Base-by-base conservation (phyloP, 2,329 filamentous ascomycete species). In the Cladophialophora yegresii region DNA sequence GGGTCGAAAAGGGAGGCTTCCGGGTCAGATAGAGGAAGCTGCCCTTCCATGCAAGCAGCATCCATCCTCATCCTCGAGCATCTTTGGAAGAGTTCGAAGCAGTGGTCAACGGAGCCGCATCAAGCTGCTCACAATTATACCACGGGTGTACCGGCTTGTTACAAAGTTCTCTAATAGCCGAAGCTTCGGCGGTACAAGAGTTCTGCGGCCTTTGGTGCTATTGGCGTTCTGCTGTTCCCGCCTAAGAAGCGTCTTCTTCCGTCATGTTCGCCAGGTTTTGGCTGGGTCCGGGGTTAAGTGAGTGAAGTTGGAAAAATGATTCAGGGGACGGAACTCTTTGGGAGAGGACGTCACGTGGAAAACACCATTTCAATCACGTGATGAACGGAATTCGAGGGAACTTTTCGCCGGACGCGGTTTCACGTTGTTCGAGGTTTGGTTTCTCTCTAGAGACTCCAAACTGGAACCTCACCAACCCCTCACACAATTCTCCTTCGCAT, bases 371-470 rank as follows among this genome's bases (percentile, higher is more conserved):
- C 51, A 2, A 12, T 58, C 43, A 59, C 20, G 36, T 43, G 36
- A 43, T 8, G 7, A 8, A 13, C 26, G 2, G 16, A 20, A 23
- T 10, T n/a, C 32, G 57, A 59, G 9, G 40, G 26, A 40, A 58
- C 55, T 22, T 57, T 57, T 40, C 40, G 40, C 36, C 54, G 23
- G 13, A 58, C 20, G 55, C 26, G 26, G 43, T 43, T 33, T 43
- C 36, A 8, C 5, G 36, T 20, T 43, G 36, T n/a, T 43, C 4
- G 4, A 16, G 6, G 36, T 16, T 32, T 30, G 55, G 20, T 30
- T 49, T 50, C 55, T 58, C 10, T 47, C 55, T 40, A 26, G 55
- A 30, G n/a, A 49, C 40, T 58, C 55, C n/a, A 20, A 28, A 40
- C 47, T 36, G 58, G 13, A 54, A 13, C 55, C 40, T 30, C 55